Conservation (phyloP, 176 grass and related monocot species). For the sorghum (Sorghum bicolor) region Sorghum_bicolor_NCBIv3 NC_012875.2:56426501-56427000, state of each 20-base stretch:
- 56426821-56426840: background rate
- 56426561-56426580: constrained; percentile 22
- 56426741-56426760: constrained; percentile 71
- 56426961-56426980: background rate
- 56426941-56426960: background rate
- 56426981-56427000: background rate
- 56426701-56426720: constrained; percentile 64
- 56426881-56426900: constrained; percentile 47
- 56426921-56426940: background rate
- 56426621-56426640: constrained; percentile 52
- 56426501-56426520: background rate
- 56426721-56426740: constrained; percentile 70
- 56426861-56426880: constrained; percentile 33
- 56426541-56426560: constrained; percentile 29
- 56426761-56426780: constrained; percentile 82
- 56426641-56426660: constrained; percentile 70
- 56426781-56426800: constrained; percentile 74
- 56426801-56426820: constrained; percentile 75
- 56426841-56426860: background rate
- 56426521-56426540: background rate
- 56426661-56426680: constrained; percentile 64
- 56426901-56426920: constrained; percentile 56
- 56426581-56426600: background rate
- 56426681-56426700: constrained; percentile 87
- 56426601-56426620: background rate